Evolutionary conservation across 345 rosid species (phyloP).

Genomic region (Syzygium jambos): DNA sequence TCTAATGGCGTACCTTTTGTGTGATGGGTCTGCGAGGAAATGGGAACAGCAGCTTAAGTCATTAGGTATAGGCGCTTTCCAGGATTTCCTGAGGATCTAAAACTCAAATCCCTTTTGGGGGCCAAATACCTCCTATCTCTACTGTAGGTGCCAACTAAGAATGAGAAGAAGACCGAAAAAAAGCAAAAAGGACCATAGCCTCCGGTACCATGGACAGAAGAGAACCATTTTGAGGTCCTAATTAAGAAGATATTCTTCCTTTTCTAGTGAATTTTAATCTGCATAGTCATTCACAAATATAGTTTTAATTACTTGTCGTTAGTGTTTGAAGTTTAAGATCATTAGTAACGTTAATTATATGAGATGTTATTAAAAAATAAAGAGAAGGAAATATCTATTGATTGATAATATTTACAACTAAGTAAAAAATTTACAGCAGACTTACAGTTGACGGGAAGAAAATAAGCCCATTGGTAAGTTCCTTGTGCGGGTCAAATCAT

Average conservation of each 20-base stretch:
- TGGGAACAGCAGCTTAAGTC: too few species aligned
- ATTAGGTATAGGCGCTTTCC: too few species aligned
- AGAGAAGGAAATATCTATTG: neutral
- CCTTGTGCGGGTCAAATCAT: neutral
- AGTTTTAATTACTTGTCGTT: neutral
- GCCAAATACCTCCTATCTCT: too few species aligned
- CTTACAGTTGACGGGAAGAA: neutral
- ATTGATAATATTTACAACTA: neutral
- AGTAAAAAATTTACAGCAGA: neutral
- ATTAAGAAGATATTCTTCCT: neutral
- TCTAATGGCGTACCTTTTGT: too few species aligned
- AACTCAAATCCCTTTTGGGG: too few species aligned
- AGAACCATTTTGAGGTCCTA: neutral
- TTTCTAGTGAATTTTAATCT: neutral
- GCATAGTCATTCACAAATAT: neutral
- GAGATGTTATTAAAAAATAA: neutral
- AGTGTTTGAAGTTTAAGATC: neutral
- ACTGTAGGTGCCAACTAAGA: too few species aligned
- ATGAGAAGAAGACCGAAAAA: too few species aligned
- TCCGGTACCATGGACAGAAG: too few species aligned
- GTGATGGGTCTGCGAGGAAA: too few species aligned
- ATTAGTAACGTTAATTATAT: neutral
- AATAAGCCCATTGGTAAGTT: neutral
- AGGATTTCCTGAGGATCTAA: too few species aligned
- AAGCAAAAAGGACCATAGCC: too few species aligned